These are phyloP conservation scores for Geotrichum bryndzae DNA, from an alignment of 1,139 yeast species.

Conservation along the genomic window DNA sequence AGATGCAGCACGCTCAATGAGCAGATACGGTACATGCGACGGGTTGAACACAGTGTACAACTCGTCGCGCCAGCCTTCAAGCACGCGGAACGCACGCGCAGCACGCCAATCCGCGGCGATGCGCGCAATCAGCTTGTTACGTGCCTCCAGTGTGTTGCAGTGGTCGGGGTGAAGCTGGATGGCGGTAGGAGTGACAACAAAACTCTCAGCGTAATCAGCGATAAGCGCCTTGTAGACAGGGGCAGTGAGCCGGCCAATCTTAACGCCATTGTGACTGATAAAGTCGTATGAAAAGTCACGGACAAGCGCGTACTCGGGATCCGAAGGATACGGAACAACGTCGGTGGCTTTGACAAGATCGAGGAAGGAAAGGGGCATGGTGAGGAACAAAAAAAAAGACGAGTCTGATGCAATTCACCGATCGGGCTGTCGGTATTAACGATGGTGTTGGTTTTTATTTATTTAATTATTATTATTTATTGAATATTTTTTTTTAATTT, in stretches of 20 bases:
- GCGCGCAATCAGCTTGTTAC: slow-evolving; percentile 43
- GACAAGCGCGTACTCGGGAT: slow-evolving; percentile 25
- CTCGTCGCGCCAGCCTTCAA: slow-evolving; percentile 85
- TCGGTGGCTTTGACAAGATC: slow-evolving; percentile 45
- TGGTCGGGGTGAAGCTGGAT: slow-evolving; percentile 29
- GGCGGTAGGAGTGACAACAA: slow-evolving; percentile 35
- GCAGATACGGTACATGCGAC: slow-evolving; percentile 50
- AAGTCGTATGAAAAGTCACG: slow-evolving; percentile 37
- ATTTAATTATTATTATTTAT: neutral
- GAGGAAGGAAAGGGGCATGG: slow-evolving; percentile 19
- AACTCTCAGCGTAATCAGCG: slow-evolving; percentile 29
- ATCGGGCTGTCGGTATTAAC: neutral
- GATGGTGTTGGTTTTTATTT: neutral
- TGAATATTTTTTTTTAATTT: neutral
- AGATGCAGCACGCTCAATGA: slow-evolving; percentile 74
- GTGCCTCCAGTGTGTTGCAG: slow-evolving; percentile 41
- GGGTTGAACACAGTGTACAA: slow-evolving; percentile 66
- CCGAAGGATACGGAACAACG: slow-evolving; percentile 40
- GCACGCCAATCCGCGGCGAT: slow-evolving; percentile 45
- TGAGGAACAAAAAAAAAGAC: neutral
- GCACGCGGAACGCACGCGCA: slow-evolving; percentile 38
- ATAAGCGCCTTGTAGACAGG: slow-evolving; percentile 42
- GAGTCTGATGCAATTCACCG: too few relatives aligned
- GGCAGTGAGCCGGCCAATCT: slow-evolving; percentile 51
- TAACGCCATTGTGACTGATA: slow-evolving; percentile 46